Base-by-base conservation (phyloP, 2,329 filamentous ascomycete genomes). In the Plenodomus biglobosus region DNA sequence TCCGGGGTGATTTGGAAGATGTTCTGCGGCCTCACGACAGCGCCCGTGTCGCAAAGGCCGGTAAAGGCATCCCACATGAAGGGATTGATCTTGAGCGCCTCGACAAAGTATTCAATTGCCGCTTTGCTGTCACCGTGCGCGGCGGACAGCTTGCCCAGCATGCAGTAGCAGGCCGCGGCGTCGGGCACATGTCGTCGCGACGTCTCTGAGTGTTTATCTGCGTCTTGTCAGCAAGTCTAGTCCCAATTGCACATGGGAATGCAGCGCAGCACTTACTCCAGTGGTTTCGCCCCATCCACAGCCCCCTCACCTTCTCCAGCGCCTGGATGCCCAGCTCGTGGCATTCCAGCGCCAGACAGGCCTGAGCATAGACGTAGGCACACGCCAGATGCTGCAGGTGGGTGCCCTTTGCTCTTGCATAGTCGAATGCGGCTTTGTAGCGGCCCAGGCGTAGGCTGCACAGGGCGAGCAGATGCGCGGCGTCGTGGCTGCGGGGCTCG, bases 41-140 rank as follows among this genome's bases (percentile, higher is more conserved):
- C 86, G 76, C 83, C 84, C 37, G 83, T 89, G 66, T 96, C 91
- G 68, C 92, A 96, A 7, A 99, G 80, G 15, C 84, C 87, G 18
- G 86, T 85, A 64, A 97, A 97, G 0, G 92, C 92, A 77, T 99
- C 94, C 94, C 94, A 99, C 83, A 96, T 94, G 72, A 97, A 92
- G 1, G 94, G 92, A 65, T 97, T 99, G 45, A 85, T 72, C 73
- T 92, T 95, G 62, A 99, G 76, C 5, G 92, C 85, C 51, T 95
- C 90, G 58, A 95, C 90, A 67, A 94, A 97, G 70, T 84, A 90
- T 57, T 88, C 83, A 15, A 92, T 85, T 7, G 94, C 92, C 71
- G 89, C 91, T 64, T 88, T 88, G 62, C 89, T 81, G 60, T 96
- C 83, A 52, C 81, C 88, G 61, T 94, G 86, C 2, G 83, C 89